Evolutionary conservation across 2,329 filamentous ascomycete genomes (phyloP), one percentile per base, ranked within the genome.

Genomic region (Fusarium secorum): DNA sequence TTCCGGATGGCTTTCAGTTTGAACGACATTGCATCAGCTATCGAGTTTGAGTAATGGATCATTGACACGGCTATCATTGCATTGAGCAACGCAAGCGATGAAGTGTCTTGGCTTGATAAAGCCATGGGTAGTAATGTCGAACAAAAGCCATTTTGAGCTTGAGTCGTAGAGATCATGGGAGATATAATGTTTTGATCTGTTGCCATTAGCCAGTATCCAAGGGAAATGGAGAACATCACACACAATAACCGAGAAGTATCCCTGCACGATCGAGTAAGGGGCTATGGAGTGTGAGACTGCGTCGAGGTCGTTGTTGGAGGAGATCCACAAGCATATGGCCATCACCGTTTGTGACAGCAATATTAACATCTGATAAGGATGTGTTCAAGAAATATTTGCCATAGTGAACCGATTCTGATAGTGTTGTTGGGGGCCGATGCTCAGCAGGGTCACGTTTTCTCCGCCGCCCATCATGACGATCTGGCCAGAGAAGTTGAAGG

Each of bases 371-470:
- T 24, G 7, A 22, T 6, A 3, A 10, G 2, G 33, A 57, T 15
- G 33, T 57, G n/a, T 57, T 52, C 11, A 57, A 22, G n/a, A 57
- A 57, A n/a, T 24, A 57, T n/a, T 38, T 30, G 18, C 26, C 54
- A n/a, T 32, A 57, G 9, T 52, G 24, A n/a, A 14, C 11, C 4
- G 33, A 14, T 3, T 22, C 3, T 32, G n/a, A 24, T 7, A 11
- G 20, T 13, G 4, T 24, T 17, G 14, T 14, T 11, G 33, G 26
- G 5, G 54, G 54, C 2, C n/a, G 17, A 52, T 57, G 9, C 11
- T 35, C 22, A 28, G 9, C 14, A 18, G 44, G 54, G 5, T 52
- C 44, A 9, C 44, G 33, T 32, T 52, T 52, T 36, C 54, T 57
- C 5, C 54, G 44, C 13, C 54, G 46, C 11, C 44, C 54, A 57